phyloP scores from a whole-genome alignment of 495 filamentous ascomycete species.

The Xylaria venustula region DNA sequence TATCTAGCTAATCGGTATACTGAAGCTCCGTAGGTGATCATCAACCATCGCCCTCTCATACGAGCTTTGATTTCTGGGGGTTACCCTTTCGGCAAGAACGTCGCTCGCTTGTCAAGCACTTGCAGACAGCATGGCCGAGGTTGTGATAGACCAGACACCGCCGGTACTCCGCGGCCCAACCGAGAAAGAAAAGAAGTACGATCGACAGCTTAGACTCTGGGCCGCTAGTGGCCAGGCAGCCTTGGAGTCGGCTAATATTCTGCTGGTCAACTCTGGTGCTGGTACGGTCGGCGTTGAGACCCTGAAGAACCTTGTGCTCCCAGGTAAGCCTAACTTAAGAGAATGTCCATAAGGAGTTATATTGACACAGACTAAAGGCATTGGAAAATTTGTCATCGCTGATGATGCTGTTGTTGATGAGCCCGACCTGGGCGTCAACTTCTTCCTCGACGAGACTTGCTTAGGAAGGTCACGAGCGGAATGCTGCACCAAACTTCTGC shows the following conservation, averaged over 20 bases:
- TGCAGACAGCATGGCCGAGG: slow-evolving; percentile 41
- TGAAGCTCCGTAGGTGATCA: neutral
- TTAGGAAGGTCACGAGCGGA: slow-evolving; percentile 80
- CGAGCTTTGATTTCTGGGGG: slow-evolving; percentile 13
- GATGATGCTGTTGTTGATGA: slow-evolving; percentile 77
- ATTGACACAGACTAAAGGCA: slow-evolving; percentile 52
- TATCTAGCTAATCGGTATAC: neutral
- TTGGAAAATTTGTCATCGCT: slow-evolving; percentile 92
- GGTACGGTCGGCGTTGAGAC: slow-evolving; percentile 87
- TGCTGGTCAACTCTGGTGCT: slow-evolving; percentile 80
- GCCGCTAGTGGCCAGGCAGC: slow-evolving; percentile 88
- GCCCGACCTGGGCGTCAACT: slow-evolving; percentile 88
- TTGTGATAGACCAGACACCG: slow-evolving; percentile 48
- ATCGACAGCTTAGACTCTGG: slow-evolving; percentile 94
- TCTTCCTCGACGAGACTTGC: slow-evolving; percentile 82
- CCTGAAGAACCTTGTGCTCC: slow-evolving; percentile 93
- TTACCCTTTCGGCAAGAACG: slow-evolving; percentile 6
- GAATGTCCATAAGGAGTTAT: neutral
- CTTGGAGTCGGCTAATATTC: slow-evolving; percentile 83
- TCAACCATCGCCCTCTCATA: too few species aligned
- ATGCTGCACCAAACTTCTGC: slow-evolving; percentile 69
- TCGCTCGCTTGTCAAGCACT: slow-evolving; percentile 1
- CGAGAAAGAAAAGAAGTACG: slow-evolving; percentile 91
- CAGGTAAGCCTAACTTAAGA: slow-evolving; percentile 45
- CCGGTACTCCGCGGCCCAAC: slow-evolving; percentile 62